Evolutionary conservation across 2,329 filamentous ascomycete species (phyloP), one percentile per base, ranked within the genome.

Genomic region (Diplocarpon mali): DNA sequence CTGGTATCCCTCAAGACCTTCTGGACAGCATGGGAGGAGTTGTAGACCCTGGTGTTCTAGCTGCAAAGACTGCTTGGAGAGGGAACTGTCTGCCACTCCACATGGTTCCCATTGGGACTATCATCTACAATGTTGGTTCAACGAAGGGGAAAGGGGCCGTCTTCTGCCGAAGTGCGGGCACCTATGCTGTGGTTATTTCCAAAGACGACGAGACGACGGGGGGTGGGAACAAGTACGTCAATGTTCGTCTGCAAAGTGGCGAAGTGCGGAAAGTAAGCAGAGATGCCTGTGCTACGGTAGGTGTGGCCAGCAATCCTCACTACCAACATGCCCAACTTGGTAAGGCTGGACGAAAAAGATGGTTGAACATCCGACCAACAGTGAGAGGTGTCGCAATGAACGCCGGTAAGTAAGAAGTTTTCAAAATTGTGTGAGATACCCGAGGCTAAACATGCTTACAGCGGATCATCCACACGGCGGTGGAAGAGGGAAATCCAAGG

Each of bases 331-430:
- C 79, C 53, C 86, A 92, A 61, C 75, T 98, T 46, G 93, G 93
- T 58, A 98, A 98, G 70, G 92, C 92, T 57, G 92, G 92, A 62
- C 79, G 93, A 59, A 88, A 83, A 57, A 78, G 92, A 60, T 95
- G 88, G 89, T 68, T 96, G 54, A 92, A 92, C 62, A 95, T 93
- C 61, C 75, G 92, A 56, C 92, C 92, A 13, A 95, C 92, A 0
- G 92, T 98, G 36, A 81, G 93, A 71, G 93, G 92, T 83, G 69
- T 96, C 58, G 92, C 93, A 52, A 98, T 98, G 93, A 98, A 98
- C 71, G 88, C 90, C 64, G 78, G 84, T 86, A 69, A 61, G 75
- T 65, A 35, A 13, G 45, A 46, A 27, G 20, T 34, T 2, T 44
- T 37, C 12, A 20, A 45, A 30, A 35, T 17, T 40, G 29, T 42